Percentiles rank a stretch among this genome's conserved stretches.
These are phyloP conservation scores for Paramyrothecium sp. DNA, from an alignment of 2,329 filamentous ascomycete species.

Conservation along the genomic window DNA sequence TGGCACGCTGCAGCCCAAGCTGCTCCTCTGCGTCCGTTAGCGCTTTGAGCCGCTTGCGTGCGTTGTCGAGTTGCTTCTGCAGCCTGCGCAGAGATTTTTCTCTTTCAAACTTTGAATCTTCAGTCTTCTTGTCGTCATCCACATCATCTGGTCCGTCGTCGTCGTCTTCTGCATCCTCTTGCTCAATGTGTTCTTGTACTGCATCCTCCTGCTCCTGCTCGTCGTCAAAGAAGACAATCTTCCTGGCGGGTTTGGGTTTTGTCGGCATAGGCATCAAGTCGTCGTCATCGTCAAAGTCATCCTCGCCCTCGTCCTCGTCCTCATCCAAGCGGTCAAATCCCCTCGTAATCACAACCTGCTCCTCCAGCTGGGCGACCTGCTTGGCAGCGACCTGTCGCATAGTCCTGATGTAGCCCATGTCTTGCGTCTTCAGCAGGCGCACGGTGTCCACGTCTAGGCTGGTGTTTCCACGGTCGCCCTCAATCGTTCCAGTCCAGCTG, in stretches of 20 bases:
- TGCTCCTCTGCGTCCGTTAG: constrained; percentile 55
- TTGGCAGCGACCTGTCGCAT: constrained; percentile 59
- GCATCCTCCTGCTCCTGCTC: constrained; percentile 31
- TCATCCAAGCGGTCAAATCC: constrained; percentile 35
- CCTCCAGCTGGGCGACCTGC: constrained; percentile 55
- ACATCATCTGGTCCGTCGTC: constrained; percentile 22
- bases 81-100: constrained; percentile 44
- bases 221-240: constrained; percentile 51
- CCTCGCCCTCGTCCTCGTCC: constrained; percentile 26
- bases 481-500: constrained; percentile 53
- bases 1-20: constrained; percentile 58
- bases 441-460: constrained; percentile 56
- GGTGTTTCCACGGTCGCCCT: constrained; percentile 57
- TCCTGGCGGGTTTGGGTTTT: constrained; percentile 35
- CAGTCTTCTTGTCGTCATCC: constrained; percentile 13
- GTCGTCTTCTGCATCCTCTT: constrained; percentile 27
- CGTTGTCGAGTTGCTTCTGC: constrained; percentile 44
- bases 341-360: constrained; percentile 46
- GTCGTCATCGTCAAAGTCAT: constrained; percentile 29
- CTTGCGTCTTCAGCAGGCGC: constrained; percentile 67
- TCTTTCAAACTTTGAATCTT: constrained; percentile 35
- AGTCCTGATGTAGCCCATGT: constrained; percentile 63
- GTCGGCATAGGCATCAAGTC: constrained; percentile 20
- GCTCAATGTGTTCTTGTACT: constrained; percentile 25
- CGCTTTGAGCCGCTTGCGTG: constrained; percentile 52